Base-by-base conservation (phyloP, 371 early-diverging fungal genomes). In the Mucor piriformis region DNA sequence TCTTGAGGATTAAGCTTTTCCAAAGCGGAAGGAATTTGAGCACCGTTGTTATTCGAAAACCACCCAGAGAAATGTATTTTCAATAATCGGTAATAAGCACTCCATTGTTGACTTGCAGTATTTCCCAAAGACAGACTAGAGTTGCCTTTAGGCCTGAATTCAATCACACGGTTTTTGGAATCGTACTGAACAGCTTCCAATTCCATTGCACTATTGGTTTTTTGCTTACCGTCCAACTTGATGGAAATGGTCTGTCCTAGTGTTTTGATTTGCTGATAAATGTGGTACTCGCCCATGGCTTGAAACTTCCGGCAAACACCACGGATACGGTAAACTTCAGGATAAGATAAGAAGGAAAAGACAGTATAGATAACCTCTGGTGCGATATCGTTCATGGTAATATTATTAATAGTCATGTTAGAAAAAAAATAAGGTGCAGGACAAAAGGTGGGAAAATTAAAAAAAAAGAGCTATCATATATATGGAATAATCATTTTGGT, bases 41-140 rank as follows among this genome's bases (percentile, higher is more conserved):
- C 18, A 11, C 12, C 10, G 18, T 20, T 18, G 6, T 34, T 21
- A 20, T 50, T 32, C n/a, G 35, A 5, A 35, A 40, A 37, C 77
- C 77, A 77, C 16, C 56, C 52, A 42, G 63, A 66, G 33, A 74
- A 77, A 34, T 70, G 72, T 7, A 74, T 68, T 24, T 77, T 74
- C 49, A 72, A 53, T 6, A 59, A 61, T 16, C 70, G 63, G 6
- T 63, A 65, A 43, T 67, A 71, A 11, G 61, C 61, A 20, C 63
- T 59, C 62, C 72, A 69, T 20, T 52, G 25, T 12, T 54, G 32
- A 3, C 16, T 46, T 15, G 44, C 58, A 0, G 40, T 33, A n/a
- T 57, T 57, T 6, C 53, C 52, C 15, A 66, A 44, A 13, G 66
- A 57, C 3, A 63, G 11, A 3, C 29, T 15, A 10, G 47, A 37